Conservation (phyloP, 176 grass and related monocot species). For the Oryza rufipogon region DNA sequence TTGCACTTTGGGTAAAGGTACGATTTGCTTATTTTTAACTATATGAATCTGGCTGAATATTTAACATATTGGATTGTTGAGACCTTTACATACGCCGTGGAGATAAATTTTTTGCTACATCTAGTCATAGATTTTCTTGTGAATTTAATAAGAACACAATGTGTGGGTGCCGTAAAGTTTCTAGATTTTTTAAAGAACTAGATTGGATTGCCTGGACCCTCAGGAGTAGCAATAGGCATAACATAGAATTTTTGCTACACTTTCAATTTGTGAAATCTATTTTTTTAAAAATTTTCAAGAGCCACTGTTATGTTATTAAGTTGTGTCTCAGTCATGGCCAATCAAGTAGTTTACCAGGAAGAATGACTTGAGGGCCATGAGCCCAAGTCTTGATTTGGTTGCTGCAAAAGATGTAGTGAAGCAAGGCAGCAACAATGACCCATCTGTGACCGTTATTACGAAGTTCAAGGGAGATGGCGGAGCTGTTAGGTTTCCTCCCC, state of each 20-base stretch:
- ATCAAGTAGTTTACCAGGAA: background rate
- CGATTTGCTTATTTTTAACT: constrained; percentile 25
- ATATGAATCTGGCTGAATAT: constrained; percentile 1
- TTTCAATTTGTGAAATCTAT: background rate
- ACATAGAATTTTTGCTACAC: background rate
- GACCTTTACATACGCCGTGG: background rate
- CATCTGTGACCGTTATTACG: background rate
- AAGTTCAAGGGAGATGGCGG: background rate
- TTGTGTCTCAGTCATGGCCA: background rate
- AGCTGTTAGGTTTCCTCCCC: background rate
- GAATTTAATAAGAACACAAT: constrained; percentile 33
- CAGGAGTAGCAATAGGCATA: background rate
- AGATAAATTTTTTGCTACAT: background rate
- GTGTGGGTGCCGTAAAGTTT: background rate
- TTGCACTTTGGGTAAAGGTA: constrained; percentile 99
- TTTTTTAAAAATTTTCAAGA: background rate
- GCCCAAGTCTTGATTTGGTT: background rate
- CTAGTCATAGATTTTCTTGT: background rate
- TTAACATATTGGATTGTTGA: constrained; percentile 7
- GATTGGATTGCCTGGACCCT: background rate
- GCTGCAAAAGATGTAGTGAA: background rate
- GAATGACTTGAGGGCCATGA: background rate
- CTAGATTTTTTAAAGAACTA: background rate
- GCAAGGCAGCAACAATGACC: background rate
- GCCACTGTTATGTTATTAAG: background rate